Conservation (phyloP, 1,284 basidiomycete species). For the Boletellus deceptivus region DNA sequence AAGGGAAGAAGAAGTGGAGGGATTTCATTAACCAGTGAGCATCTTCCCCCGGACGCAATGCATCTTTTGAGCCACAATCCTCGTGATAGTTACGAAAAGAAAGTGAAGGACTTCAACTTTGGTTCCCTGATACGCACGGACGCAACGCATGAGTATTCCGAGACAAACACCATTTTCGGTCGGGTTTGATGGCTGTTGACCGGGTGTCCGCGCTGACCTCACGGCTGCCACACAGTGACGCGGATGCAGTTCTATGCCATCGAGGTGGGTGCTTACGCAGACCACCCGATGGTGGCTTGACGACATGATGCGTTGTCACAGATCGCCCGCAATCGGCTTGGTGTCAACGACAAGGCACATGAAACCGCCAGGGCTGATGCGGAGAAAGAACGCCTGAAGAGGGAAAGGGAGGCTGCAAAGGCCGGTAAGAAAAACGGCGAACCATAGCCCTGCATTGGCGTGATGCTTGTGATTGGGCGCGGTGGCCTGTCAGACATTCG, state of each 20-base stretch:
- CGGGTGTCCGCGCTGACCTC: slow-evolving; percentile 1
- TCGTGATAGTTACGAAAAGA: slow-evolving; percentile 70
- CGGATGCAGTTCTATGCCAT: slow-evolving; percentile 91
- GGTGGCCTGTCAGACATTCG: neutral
- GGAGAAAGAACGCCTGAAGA: slow-evolving; percentile 56
- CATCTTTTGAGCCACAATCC: slow-evolving; percentile 3
- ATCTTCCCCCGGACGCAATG: neutral
- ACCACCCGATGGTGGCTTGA: slow-evolving; percentile 4
- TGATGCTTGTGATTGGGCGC: neutral
- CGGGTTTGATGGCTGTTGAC: slow-evolving; percentile 9
- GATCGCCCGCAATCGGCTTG: slow-evolving; percentile 91
- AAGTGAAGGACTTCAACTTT: slow-evolving; percentile 94
- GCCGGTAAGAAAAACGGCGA: slow-evolving; percentile 39
- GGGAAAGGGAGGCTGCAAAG: slow-evolving; percentile 45
- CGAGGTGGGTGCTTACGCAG: slow-evolving; percentile 53
- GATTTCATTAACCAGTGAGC: slow-evolving; percentile 83
- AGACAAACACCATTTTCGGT: slow-evolving; percentile 96
- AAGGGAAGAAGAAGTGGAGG: slow-evolving; percentile 93
- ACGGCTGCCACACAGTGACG: slow-evolving; percentile 47
- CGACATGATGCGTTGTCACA: slow-evolving; percentile 29
- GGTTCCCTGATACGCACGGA: slow-evolving; percentile 91
- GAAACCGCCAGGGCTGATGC: slow-evolving; percentile 73
- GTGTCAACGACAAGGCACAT: slow-evolving; percentile 90
- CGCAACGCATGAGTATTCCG: slow-evolving; percentile 80
- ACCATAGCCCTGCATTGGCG: slow-evolving; percentile 20